A percentile compares a stretch with the other conserved stretches of the same genome.
Evolutionary conservation across 139 green algal species (phyloP).

Genomic region (Asterochloris sp.): DNA sequence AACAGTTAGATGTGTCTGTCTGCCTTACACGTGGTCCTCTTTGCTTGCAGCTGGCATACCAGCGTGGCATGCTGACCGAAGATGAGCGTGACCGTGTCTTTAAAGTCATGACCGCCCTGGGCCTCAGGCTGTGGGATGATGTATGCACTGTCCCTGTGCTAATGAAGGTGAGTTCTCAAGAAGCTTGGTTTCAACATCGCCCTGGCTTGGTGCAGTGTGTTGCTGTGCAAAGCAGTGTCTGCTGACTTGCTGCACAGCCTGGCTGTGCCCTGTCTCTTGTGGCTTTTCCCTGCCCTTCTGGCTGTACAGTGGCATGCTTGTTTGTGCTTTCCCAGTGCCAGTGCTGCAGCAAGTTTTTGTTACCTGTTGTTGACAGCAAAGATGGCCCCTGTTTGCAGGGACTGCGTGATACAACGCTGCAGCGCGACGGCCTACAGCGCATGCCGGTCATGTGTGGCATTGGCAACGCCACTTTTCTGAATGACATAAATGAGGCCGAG

Average conservation of each 20-base stretch:
- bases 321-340: neutral
- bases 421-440: conserved; percentile 39
- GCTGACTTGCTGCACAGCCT: too few relatives aligned
- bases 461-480: conserved; percentile 37
- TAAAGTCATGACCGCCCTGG: conserved; percentile 27
- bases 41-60: conserved; percentile 25
- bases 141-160: conserved; percentile 29
- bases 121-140: conserved; percentile 40
- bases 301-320: neutral
- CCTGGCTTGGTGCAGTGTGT: neutral
- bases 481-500: conserved; percentile 29
- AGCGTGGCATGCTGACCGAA: conserved; percentile 29
- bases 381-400: conserved; percentile 17
- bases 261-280: too few relatives aligned
- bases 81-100: conserved; percentile 27
- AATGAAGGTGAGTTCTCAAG: conserved; percentile 18
- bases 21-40: neutral
- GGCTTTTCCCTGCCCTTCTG: too few relatives aligned
- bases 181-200: neutral
- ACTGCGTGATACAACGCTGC: conserved; percentile 31
- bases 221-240: neutral
- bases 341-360: neutral
- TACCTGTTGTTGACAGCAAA: neutral
- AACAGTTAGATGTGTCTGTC: neutral
- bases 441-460: conserved; percentile 44